Base-by-base conservation (phyloP, 1,284 basidiomycete genomes). In the Sphaerobolus stellatus region DNA sequence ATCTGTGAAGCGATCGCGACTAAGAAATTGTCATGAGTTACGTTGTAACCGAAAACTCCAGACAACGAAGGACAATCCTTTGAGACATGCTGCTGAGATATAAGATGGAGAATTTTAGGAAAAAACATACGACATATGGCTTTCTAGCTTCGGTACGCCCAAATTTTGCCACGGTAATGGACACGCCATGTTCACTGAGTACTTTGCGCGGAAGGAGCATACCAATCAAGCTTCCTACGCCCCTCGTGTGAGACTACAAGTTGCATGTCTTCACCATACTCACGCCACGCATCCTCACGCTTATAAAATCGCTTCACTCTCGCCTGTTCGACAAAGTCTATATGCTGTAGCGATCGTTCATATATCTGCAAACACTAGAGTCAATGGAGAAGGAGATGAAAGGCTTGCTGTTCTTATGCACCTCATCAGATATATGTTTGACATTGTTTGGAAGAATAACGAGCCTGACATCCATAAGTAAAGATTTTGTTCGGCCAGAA, bases 21-120 rank as follows among this genome's bases (percentile, higher is more conserved):
- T 27, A 88, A 64, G 3, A 77, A 78, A 60, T 84, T 83, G 68
- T 93, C 91, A 65, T 93, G 90, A 29, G 90, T 83, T 50, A 92
- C 75, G 66, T 92, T 93, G 73, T 80, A 92, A 2, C 81, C 88
- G 43, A 92, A 73, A 2, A 79, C 83, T 84, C 60, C 29, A 27
- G 34, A 52, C 18, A n/a, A n/a, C n/a, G n/a, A n/a, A n/a, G n/a
- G n/a, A n/a, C n/a, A n/a, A n/a, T n/a, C n/a, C n/a, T n/a, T n/a
- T n/a, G n/a, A n/a, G n/a, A n/a, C n/a, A n/a, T n/a, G n/a, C n/a
- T n/a, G n/a, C n/a, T n/a, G n/a, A n/a, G n/a, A n/a, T n/a, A n/a
- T n/a, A n/a, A n/a, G n/a, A n/a, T n/a, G n/a, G n/a, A n/a, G n/a
- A n/a, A n/a, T n/a, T n/a, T n/a, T n/a, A 18, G 33, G 33, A 36